Conservation (phyloP, 441 rosid species). For the California macrophylla region DNA sequence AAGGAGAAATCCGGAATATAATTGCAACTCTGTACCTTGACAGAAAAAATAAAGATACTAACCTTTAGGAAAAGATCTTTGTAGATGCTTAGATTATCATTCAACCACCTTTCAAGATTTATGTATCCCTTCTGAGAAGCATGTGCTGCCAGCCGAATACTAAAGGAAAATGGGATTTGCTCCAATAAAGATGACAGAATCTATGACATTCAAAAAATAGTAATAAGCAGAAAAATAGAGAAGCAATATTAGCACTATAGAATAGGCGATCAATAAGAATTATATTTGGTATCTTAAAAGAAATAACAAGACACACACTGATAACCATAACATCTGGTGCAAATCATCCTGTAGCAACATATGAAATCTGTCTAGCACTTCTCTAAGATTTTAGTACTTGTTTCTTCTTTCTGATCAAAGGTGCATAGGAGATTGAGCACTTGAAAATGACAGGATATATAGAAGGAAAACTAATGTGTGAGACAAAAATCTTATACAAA, state of each 20-base stretch:
- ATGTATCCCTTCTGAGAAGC: slow-evolving; percentile 67
- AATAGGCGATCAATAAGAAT: not conserved
- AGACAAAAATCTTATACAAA: not conserved
- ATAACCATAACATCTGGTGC: not conserved
- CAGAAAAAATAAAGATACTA: slow-evolving; percentile 1
- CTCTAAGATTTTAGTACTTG: not conserved
- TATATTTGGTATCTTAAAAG: not conserved
- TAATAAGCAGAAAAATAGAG: not conserved
- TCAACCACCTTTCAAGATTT: slow-evolving; percentile 87
- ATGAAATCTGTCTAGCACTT: not conserved
- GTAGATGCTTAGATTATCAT: slow-evolving; percentile 39
- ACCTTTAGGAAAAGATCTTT: slow-evolving; percentile 85
- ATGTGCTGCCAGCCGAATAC: slow-evolving; percentile 70
- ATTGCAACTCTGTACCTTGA: not conserved
- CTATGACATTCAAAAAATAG: slow-evolving; percentile 32
- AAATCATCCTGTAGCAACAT: not conserved
- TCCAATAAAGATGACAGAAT: slow-evolving; percentile 61
- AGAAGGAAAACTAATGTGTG: not conserved
- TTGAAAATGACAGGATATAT: not conserved
- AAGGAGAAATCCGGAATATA: not conserved
- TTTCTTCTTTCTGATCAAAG: not conserved
- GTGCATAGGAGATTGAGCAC: not conserved
- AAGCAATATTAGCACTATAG: not conserved
- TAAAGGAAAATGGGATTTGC: slow-evolving; percentile 55
- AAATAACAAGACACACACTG: not conserved